These are phyloP conservation scores for Pyricularia sp. DNA, from an alignment of 2,329 filamentous ascomycete species.

Conservation along the genomic window DNA sequence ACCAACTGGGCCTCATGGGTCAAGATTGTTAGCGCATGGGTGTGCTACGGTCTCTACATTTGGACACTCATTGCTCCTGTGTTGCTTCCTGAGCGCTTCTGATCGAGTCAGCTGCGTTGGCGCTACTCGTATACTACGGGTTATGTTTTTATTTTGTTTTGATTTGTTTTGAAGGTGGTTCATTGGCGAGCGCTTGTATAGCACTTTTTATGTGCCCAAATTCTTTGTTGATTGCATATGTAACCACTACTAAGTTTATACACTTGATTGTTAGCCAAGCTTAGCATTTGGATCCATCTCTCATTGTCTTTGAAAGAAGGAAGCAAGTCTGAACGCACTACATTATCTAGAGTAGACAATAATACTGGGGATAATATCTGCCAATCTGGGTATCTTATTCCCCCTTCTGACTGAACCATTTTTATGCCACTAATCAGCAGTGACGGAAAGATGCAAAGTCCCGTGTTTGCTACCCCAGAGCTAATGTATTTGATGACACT, in stretches of 20 bases:
- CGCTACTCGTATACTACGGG: not conserved
- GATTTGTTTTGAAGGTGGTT: not conserved
- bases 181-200: not conserved
- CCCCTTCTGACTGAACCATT: not conserved
- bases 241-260: not conserved
- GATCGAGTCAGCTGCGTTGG: slow-evolving; percentile 30
- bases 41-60: slow-evolving; percentile 86
- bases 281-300: not conserved
- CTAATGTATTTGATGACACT: not conserved
- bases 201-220: not conserved
- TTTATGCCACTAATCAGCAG: not conserved
- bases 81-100: slow-evolving; percentile 74
- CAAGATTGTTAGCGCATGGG: slow-evolving; percentile 96
- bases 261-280: not conserved
- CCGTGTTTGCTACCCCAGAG: not conserved
- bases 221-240: not conserved
- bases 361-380: no score
- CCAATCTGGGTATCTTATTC: not conserved
- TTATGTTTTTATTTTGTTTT: not conserved
- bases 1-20: slow-evolving; percentile 99
- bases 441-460: not conserved
- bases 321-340: not conserved
- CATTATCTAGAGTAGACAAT: not conserved
- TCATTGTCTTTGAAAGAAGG: not conserved
- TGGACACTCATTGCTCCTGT: slow-evolving; percentile 90